Evolutionary conservation across 257 asterid genomes (phyloP), one percentile per base, ranked within the genome.

Genomic region (Galeopsis tetrahit): DNA sequence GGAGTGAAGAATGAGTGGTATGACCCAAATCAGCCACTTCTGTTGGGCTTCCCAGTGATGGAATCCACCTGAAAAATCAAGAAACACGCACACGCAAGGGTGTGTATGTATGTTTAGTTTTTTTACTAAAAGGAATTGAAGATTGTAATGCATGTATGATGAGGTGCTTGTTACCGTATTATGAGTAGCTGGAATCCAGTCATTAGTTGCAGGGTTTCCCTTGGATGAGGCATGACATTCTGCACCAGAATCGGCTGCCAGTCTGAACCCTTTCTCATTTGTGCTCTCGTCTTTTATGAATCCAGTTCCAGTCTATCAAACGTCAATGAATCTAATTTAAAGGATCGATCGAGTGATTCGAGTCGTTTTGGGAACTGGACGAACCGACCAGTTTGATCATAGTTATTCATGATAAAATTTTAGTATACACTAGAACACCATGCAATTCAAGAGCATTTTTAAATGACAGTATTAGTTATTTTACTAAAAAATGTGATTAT

Each of bases 161-260:
- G 38, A 15, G 31, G 58, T 51, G 58, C 3, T 51, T n/a, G 33
- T 68, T 73, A 88, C 96, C 89, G 10, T 46, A 39, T 76, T 82
- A 52, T 53, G 53, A 63, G 85, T 34, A 15, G 95, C 76, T 1
- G 97, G 99, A 78, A 84, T 85, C 99, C 99, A 94, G 28, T 94
- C 99, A 77, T 94, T 94, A 13, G 99, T 94, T 34, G 99, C 99
- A 71, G 99, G 99, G 79, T 94, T 94, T 31, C 99, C 97, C 74
- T 48, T 86, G 87, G 71, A 35, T 0, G 93, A 82, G 74, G 78
- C 83, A 48, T 89, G 99, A 53, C 51, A n/a, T 53, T 89, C 90
- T 52, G 76, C 15, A 17, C 46, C 68, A 59, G 86, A 59, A 48
- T 91, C 95, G 7, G 85, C 81, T 36, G 73, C 72, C 15, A 91